Base-by-base conservation (phyloP, 2,329 filamentous ascomycete species). In the Penicillium sp. region DNA sequence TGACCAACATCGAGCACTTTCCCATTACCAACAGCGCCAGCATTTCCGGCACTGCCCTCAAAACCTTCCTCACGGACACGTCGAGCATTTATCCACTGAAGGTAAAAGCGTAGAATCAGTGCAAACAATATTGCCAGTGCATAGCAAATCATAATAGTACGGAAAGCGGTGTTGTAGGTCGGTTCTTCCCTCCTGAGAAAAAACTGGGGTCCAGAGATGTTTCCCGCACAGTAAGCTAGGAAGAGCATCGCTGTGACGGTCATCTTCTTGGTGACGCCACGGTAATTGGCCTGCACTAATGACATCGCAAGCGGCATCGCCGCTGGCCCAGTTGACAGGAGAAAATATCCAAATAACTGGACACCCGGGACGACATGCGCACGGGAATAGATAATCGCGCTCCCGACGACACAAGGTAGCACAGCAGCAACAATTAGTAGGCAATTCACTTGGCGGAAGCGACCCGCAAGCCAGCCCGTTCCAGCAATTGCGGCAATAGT, bases 211-310 rank as follows among this genome's bases (percentile, higher is more conserved):
- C 80, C 79, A 1, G 72, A 69, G 40, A 82, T 80, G 51, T 82
- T 82, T 1, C 80, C 80, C 1, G 72, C 65, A 46, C 79, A 82
- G 56, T 81, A 82, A 3, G 74, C 75, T 8, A 81, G 59, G 54
- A 82, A 81, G 3, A 82, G 63, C 57, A 82, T 57, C 0, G 78
- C 78, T 1, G 78, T 81, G 47, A 81, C 76, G 6, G 79, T 81
- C 73, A 80, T 79, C 64, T 81, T 82, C 70, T 82, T 82, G 28
- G 79, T 81, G 18, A 80, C 76, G 13, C 80, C 80, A 10, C 75
- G 73, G 55, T 76, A 79, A 59, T 82, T 82, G 13, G 77, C 72
- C 59, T 79, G 77, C 3, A 81, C 75, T 0, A 82, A 73, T 0
- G 79, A 75, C 66, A 82, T 72, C 9, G 74, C 73, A 1, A 83